These are phyloP conservation scores for Monosporozyma yasuniensis DNA, from an alignment of 805 yeast genomes.

Conservation along the genomic window DNA sequence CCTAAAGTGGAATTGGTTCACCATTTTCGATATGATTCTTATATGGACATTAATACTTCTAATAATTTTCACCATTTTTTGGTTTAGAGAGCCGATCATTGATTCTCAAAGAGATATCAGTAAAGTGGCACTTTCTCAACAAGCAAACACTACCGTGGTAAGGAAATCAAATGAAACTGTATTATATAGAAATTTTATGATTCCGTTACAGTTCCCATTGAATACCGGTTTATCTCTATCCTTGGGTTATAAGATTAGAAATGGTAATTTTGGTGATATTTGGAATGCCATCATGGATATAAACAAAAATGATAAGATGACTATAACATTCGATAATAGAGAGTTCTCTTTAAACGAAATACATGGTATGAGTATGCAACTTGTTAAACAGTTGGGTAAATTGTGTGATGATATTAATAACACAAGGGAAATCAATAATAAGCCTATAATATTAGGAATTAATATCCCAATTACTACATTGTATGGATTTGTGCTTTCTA, in stretches of 20 bases:
- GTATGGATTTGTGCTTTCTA: slow-evolving; percentile 32
- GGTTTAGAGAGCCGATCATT: slow-evolving; percentile 12
- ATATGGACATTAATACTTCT: background rate
- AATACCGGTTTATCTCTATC: slow-evolving; percentile 62
- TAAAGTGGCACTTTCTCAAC: slow-evolving; percentile 49
- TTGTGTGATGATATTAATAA: slow-evolving; percentile 8
- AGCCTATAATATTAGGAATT: slow-evolving; percentile 20
- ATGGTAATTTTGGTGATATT: slow-evolving; percentile 67
- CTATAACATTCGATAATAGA: background rate
- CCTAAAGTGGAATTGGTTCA: too few relatives aligned
- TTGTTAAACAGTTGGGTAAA: slow-evolving; percentile 6
- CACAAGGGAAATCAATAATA: background rate
- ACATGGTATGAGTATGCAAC: slow-evolving; percentile 20
- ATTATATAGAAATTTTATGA: slow-evolving; percentile 61
- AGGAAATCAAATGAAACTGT: slow-evolving; percentile 67
- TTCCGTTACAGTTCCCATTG: slow-evolving; percentile 63
- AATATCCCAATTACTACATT: slow-evolving; percentile 22
- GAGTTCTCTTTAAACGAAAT: slow-evolving; percentile 8
- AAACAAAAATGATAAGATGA: slow-evolving; percentile 7
- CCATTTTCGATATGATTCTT: background rate
- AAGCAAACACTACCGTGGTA: slow-evolving; percentile 56
- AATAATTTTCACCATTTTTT: background rate
- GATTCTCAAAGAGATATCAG: slow-evolving; percentile 43
- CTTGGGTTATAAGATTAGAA: slow-evolving; percentile 54
- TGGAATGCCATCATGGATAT: slow-evolving; percentile 48